Percentiles rank a stretch among this genome's conserved stretches.
Conservation (phyloP, 2,329 filamentous ascomycete species). For the Colletotrichum gigasporum region DNA sequence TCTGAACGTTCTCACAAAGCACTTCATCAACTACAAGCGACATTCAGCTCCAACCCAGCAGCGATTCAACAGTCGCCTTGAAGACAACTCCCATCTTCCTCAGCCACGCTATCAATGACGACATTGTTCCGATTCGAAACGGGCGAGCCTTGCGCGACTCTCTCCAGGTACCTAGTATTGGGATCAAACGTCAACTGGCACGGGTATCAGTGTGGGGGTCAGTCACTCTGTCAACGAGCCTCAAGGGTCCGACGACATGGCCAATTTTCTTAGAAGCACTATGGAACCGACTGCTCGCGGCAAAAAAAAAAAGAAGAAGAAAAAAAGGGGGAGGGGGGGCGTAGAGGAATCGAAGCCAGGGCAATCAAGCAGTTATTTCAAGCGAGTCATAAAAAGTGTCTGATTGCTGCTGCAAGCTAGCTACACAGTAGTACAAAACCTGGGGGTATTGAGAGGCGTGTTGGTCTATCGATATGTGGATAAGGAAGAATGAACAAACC, state of each 20-base stretch:
- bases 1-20: not conserved
- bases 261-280: too few species aligned
- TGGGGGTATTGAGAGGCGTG: not conserved
- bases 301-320: too few species aligned
- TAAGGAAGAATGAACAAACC: not conserved
- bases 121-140: constrained; percentile 38
- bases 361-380: too few species aligned
- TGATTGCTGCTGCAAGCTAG: too few species aligned
- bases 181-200: constrained; percentile 36
- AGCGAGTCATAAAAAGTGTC: too few species aligned
- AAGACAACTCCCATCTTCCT: constrained; percentile 38
- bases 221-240: constrained; percentile 42
- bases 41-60: not conserved
- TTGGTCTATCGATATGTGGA: not conserved
- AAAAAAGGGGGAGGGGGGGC: not conserved
- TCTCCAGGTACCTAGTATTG: constrained; percentile 19
- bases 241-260: constrained; percentile 37
- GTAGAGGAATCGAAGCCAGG: too few species aligned
- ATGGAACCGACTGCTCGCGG: too few species aligned
- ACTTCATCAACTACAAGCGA: not conserved
- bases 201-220: constrained; percentile 40
- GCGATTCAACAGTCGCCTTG: too few species aligned
- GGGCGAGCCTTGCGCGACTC: constrained; percentile 35
- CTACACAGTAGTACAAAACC: too few species aligned
- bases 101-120: constrained; percentile 39